phyloP scores from a whole-genome alignment of 2,329 filamentous ascomycete genomes.

The Thermomyces lanuginosus region DNA sequence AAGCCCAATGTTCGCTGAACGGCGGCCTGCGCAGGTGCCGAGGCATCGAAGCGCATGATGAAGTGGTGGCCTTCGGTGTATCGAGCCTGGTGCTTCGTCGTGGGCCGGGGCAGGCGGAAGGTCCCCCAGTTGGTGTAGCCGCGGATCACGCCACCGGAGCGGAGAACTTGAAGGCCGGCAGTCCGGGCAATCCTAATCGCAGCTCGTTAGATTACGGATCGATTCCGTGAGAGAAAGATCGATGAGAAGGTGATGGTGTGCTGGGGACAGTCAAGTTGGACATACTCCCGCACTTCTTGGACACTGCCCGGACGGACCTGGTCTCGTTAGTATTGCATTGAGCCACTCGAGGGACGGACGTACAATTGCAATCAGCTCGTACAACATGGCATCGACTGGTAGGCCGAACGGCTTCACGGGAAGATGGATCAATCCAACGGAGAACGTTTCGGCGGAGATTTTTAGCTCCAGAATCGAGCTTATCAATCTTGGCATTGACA shows the following conservation, averaged over 20 bases:
- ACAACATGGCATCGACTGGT: slow-evolving; percentile 59
- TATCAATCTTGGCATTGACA: too few relatives aligned
- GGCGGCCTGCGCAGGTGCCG: slow-evolving; percentile 54
- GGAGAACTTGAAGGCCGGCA: slow-evolving; percentile 66
- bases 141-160: slow-evolving; percentile 73
- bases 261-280: slow-evolving; percentile 11
- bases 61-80: slow-evolving; percentile 90
- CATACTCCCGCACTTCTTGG: slow-evolving; percentile 86
- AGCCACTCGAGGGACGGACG: slow-evolving; percentile 28
- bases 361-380: slow-evolving; percentile 94
- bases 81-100: slow-evolving; percentile 63
- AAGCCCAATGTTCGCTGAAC: slow-evolving; percentile 61
- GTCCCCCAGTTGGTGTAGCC: slow-evolving; percentile 91
- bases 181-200: slow-evolving; percentile 63
- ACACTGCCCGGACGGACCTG: slow-evolving; percentile 87
- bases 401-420: too few relatives aligned
- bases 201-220: neutral
- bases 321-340: too few relatives aligned
- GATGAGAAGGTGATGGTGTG: neutral
- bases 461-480: too few relatives aligned
- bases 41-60: slow-evolving; percentile 87
- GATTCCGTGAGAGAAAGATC: neutral
- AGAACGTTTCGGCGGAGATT: slow-evolving; percentile 5
- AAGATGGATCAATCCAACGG: too few relatives aligned
- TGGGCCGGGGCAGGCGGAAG: slow-evolving; percentile 67